phyloP scores from a whole-genome alignment of 306 rosid species.

The Urtica urens region DNA sequence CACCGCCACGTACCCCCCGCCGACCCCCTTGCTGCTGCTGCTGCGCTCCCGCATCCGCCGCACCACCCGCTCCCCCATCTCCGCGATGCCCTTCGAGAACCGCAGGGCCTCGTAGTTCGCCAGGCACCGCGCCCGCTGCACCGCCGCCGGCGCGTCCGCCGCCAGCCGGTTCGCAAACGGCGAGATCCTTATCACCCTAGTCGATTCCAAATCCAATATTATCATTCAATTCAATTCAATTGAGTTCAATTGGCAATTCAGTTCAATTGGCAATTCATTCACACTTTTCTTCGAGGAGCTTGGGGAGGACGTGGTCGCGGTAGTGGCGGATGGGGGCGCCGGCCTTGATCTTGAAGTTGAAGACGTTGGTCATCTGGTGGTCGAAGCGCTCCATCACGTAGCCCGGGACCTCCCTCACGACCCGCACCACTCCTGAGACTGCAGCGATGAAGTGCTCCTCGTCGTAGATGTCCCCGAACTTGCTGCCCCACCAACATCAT shows the following conservation, averaged over 20 bases:
- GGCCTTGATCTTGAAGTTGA: slow-evolving; percentile 95
- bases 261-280: slow-evolving; percentile 21
- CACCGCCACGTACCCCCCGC: slow-evolving; percentile 84
- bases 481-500: slow-evolving; percentile 39
- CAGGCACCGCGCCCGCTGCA: slow-evolving; percentile 84
- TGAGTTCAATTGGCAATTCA: too few relatives aligned
- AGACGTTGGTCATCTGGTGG: slow-evolving; percentile 76
- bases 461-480: slow-evolving; percentile 79
- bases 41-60: slow-evolving; percentile 80
- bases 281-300: slow-evolving; percentile 91
- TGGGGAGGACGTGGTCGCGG: slow-evolving; percentile 73
- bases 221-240: background rate
- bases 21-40: slow-evolving; percentile 52
- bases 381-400: slow-evolving; percentile 94
- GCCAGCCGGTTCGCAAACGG: slow-evolving; percentile 96
- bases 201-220: background rate
- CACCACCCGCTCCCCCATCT: slow-evolving; percentile 69
- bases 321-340: slow-evolving; percentile 80
- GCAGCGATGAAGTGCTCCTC: slow-evolving; percentile 59
- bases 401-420: slow-evolving; percentile 73
- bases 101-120: slow-evolving; percentile 82
- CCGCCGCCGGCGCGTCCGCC: slow-evolving; percentile 87
- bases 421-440: slow-evolving; percentile 70
- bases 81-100: slow-evolving; percentile 56
- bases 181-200: slow-evolving; percentile 90